Percentiles rank a stretch among this genome's conserved stretches.
phyloP scores from a whole-genome alignment of 495 filamentous ascomycete species.

The Penicillium ucsense region DNA sequence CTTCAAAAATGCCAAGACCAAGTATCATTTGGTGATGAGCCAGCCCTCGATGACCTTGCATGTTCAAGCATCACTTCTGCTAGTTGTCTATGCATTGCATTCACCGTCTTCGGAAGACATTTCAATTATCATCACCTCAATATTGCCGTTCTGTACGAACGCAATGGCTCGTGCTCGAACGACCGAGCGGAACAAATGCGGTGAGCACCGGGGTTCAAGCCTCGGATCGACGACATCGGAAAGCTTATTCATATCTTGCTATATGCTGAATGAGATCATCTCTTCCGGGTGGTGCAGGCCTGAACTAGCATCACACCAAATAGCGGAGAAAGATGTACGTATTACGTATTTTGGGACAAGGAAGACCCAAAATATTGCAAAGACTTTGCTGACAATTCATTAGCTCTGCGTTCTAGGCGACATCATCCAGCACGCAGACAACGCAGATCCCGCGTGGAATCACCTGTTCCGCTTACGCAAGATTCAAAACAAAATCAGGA shows the following conservation, averaged over 20 bases:
- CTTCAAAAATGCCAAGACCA: slow-evolving; percentile 20
- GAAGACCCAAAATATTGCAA: not conserved
- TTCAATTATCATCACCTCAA: slow-evolving; percentile 18
- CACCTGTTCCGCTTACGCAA: slow-evolving; percentile 25
- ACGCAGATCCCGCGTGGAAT: slow-evolving; percentile 15
- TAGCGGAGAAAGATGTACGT: slow-evolving; percentile 26
- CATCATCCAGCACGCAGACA: slow-evolving; percentile 13
- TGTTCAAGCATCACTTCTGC: slow-evolving; percentile 23
- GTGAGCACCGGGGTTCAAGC: slow-evolving; percentile 3
- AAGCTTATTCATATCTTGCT: slow-evolving; percentile 26
- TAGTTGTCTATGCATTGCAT: slow-evolving; percentile 26
- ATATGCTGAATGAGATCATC: slow-evolving; percentile 27
- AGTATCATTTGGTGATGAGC: slow-evolving; percentile 20
- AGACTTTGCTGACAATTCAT: not conserved
- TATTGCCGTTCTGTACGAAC: slow-evolving; percentile 23
- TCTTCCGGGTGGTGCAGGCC: slow-evolving; percentile 25
- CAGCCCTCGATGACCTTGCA: slow-evolving; percentile 21
- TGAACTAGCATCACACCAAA: slow-evolving; percentile 17
- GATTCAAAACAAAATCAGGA: slow-evolving; percentile 23
- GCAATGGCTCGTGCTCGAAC: slow-evolving; percentile 23
- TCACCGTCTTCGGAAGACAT: slow-evolving; percentile 27
- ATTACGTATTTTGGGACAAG: not conserved
- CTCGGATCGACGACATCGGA: slow-evolving; percentile 15
- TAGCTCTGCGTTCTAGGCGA: slow-evolving; percentile 21
- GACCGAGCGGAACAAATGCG: slow-evolving; percentile 3